Conservation (phyloP, 495 filamentous ascomycete species). For the Aspergillus baeticus region DNA sequence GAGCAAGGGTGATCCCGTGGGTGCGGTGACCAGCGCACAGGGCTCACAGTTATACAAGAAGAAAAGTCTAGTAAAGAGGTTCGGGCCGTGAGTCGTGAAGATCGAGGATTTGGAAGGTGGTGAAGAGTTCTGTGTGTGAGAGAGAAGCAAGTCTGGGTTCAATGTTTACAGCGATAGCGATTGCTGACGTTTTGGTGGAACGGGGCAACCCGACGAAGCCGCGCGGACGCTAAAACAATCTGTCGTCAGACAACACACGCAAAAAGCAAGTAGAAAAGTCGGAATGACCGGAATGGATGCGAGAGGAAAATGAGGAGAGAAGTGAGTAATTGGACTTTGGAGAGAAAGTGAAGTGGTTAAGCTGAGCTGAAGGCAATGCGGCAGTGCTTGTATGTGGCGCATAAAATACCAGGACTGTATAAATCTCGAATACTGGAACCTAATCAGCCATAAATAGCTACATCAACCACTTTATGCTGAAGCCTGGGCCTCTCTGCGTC, state of each 20-base stretch:
- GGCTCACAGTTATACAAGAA: neutral
- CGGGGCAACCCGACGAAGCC: slow-evolving; percentile 27
- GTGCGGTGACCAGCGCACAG: neutral
- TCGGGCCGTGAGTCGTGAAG: neutral
- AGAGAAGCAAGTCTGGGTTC: slow-evolving; percentile 7
- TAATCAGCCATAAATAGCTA: slow-evolving; percentile 1
- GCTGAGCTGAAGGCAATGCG: neutral
- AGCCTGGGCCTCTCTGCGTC: no score
- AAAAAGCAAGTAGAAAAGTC: neutral
- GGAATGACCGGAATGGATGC: neutral
- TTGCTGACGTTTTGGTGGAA: slow-evolving; percentile 18
- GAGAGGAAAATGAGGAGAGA: neutral
- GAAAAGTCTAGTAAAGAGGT: neutral
- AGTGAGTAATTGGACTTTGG: neutral
- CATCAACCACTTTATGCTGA: neutral
- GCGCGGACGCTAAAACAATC: slow-evolving; percentile 22
- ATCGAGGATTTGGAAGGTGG: neutral
- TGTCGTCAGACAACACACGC: neutral
- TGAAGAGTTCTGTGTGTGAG: neutral
- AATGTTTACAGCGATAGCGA: slow-evolving; percentile 23
- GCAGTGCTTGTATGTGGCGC: neutral
- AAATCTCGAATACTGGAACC: slow-evolving; percentile 3
- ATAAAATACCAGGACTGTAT: neutral
- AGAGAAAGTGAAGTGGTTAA: neutral
- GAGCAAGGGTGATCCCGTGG: neutral